Percentiles rank a stretch among this genome's conserved stretches.
phyloP scores from a whole-genome alignment of 2,329 filamentous ascomycete species.

The Neopestalotiopsis clavispora region DNA sequence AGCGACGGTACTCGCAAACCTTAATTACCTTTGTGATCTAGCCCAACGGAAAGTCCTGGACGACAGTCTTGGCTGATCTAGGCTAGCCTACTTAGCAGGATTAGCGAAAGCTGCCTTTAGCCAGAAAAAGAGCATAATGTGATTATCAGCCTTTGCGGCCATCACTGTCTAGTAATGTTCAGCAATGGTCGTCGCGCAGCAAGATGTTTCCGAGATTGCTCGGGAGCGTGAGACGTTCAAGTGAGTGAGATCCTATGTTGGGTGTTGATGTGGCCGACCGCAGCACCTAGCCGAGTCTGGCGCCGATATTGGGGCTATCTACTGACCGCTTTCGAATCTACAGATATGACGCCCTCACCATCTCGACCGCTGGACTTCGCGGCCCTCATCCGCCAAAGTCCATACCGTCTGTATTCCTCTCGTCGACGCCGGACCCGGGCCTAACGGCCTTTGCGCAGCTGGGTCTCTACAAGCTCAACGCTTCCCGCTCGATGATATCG shows the following conservation, averaged over 20 bases:
- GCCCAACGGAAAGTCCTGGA: background rate
- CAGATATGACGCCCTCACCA: constrained; percentile 14
- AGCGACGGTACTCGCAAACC: background rate
- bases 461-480: constrained; percentile 46
- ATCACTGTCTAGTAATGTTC: background rate
- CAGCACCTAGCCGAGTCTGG: background rate
- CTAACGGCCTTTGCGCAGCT: constrained; percentile 58
- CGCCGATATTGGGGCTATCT: background rate
- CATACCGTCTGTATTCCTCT: constrained; percentile 3
- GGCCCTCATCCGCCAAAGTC: constrained; percentile 2
- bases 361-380: constrained; percentile 7
- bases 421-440: constrained; percentile 35
- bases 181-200: constrained; percentile 4
- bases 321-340: background rate
- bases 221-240: constrained; percentile 15
- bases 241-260: background rate
- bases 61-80: background rate
- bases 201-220: constrained; percentile 8
- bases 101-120: background rate
- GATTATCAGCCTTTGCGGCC: background rate
- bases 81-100: background rate
- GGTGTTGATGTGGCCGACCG: background rate
- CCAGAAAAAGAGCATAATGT: background rate
- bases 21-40: background rate
- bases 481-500: constrained; percentile 50